phyloP scores from a whole-genome alignment of 2,329 filamentous ascomycete species.

The Phyllosticta ampelicida region DNA sequence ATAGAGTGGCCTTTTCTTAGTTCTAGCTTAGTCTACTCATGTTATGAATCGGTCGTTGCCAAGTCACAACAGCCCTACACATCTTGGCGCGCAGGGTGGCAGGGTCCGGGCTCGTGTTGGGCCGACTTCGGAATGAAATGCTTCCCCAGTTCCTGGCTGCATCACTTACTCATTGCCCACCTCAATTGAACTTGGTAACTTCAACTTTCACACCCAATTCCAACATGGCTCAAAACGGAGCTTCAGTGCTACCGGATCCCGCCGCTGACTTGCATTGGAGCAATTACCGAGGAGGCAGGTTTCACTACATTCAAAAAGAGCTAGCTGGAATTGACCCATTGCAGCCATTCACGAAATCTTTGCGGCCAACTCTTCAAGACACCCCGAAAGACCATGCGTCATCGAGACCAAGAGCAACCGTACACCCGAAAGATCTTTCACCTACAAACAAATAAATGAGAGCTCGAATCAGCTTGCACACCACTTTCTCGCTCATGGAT shows the following conservation, averaged over 20 bases:
- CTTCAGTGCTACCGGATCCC: conserved; percentile 47
- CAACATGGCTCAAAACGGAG: conserved; percentile 6
- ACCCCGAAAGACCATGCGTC: conserved; percentile 59
- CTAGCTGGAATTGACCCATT: not conserved
- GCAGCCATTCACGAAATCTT: conserved; percentile 61
- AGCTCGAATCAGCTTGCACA: conserved; percentile 71
- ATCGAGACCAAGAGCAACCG: conserved; percentile 49
- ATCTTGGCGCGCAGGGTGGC: not conserved
- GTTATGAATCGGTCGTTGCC: too few species aligned
- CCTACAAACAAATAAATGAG: conserved; percentile 78
- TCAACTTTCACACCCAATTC: not conserved
- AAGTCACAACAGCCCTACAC: not conserved
- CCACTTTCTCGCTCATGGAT: conserved; percentile 62
- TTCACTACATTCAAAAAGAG: not conserved
- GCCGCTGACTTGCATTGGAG: conserved; percentile 58
- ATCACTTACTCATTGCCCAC: conserved; percentile 2
- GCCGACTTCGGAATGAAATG: conserved; percentile 9
- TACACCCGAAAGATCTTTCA: conserved; percentile 56
- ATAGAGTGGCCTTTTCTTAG: too few species aligned
- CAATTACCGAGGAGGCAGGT: conserved; percentile 41
- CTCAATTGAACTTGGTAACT: not conserved
- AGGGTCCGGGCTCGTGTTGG: not conserved
- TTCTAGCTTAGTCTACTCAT: too few species aligned
- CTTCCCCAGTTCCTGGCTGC: conserved; percentile 9
- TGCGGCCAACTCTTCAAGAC: conserved; percentile 50